Conservation (phyloP, 495 filamentous ascomycete genomes). For the Aspergillus cristatus region DNA sequence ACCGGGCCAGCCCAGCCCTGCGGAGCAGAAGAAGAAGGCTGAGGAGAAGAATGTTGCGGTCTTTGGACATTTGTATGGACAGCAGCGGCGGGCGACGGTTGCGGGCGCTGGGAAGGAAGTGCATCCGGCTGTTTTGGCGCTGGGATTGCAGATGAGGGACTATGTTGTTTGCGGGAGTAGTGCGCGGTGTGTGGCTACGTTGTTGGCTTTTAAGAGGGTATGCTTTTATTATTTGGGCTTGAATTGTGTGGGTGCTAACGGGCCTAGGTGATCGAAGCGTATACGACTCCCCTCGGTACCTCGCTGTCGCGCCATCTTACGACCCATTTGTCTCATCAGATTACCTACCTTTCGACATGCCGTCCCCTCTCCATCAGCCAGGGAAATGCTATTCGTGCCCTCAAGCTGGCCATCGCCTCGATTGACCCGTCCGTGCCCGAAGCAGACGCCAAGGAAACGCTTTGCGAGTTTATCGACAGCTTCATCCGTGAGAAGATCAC, state of each 20-base stretch:
- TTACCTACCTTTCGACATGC: constrained; percentile 85
- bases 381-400: constrained; percentile 90
- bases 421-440: constrained; percentile 79
- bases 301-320: constrained; percentile 85
- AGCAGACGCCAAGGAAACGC: constrained; percentile 59
- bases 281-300: constrained; percentile 74
- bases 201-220: constrained; percentile 84
- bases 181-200: constrained; percentile 75
- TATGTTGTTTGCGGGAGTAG: constrained; percentile 87
- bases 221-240: constrained; percentile 15
- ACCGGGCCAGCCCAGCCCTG: constrained; percentile 13
- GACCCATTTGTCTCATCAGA: constrained; percentile 88
- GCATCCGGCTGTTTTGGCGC: constrained; percentile 73
- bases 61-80: constrained; percentile 78
- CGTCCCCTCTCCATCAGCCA: constrained; percentile 87
- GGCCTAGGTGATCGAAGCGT: constrained; percentile 74
- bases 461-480: constrained; percentile 73
- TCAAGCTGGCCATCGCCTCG: constrained; percentile 80
- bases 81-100: constrained; percentile 57
- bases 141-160: constrained; percentile 84
- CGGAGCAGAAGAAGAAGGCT: constrained; percentile 35
- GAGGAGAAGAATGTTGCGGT: constrained; percentile 68
- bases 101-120: constrained; percentile 79
- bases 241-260: not conserved
- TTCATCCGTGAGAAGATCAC: constrained; percentile 88